Evolutionary conservation across 208 protist genomes (phyloP), one percentile per base, ranked within the genome.

Genomic region (Zelonia costaricensis): DNA sequence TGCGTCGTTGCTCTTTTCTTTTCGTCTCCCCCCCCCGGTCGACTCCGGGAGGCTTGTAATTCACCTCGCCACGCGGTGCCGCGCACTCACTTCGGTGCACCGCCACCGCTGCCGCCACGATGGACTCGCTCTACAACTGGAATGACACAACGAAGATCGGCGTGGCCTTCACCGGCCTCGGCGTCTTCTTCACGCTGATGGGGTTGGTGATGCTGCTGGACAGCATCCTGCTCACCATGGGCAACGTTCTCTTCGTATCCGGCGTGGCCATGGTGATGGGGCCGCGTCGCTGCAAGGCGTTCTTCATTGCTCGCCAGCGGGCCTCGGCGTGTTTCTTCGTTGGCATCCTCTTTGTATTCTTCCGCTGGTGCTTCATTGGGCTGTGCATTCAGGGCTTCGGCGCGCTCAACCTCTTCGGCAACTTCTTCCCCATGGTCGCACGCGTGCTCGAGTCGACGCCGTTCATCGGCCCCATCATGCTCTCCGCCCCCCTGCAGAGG

Each of bases 41-140:
- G 7, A 13, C 18, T 31, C 13, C 35, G 20, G n/a, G n/a, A n/a
- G n/a, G n/a, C n/a, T n/a, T 39, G 12, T 6, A 39, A 39, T 39
- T 39, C 35, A 39, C 12, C 6, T 6, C 6, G 12, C 9, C 12
- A 6, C 6, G 35, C 35, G 12, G 12, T 12, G 35, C 35, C 12
- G n/a, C n/a, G n/a, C n/a, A n/a, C n/a, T n/a, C n/a, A n/a, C n/a
- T n/a, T n/a, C n/a, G n/a, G n/a, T n/a, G n/a, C n/a, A n/a, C n/a
- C n/a, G n/a, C n/a, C n/a, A n/a, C n/a, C n/a, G n/a, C n/a, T n/a
- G n/a, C n/a, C n/a, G 10, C 33, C 5, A 46, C 20, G 2, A 93
- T 96, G 91, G 91, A 96, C 52, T 93, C 86, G 2, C 70, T 97
- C 9, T 94, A 94, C 61, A 88, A 80, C 43, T 93, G 86, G 87